Percentiles rank a stretch among this genome's conserved stretches.
These are phyloP conservation scores for Penicillium brasilianum DNA, from an alignment of 2,329 filamentous ascomycete species.

Conservation along the genomic window DNA sequence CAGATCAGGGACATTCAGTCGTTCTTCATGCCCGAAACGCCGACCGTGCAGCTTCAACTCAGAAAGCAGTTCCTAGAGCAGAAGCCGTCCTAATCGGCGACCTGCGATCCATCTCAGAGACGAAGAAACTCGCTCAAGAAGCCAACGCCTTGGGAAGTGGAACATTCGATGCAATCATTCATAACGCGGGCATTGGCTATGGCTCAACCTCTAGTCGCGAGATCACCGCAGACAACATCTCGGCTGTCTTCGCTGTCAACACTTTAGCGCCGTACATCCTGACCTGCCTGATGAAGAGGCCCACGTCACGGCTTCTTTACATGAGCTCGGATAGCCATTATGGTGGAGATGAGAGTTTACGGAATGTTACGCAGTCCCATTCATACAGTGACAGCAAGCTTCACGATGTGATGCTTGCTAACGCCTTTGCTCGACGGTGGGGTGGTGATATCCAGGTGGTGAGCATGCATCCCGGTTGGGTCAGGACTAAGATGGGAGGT, in stretches of 20 bases:
- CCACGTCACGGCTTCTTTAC: conserved; percentile 58
- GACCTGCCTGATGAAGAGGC: conserved; percentile 54
- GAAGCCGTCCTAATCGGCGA: conserved; percentile 60
- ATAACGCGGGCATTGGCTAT: conserved; percentile 61
- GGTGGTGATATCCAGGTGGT: conserved; percentile 54
- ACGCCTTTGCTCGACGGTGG: conserved; percentile 56
- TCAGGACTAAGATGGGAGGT: conserved; percentile 61
- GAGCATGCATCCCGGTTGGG: conserved; percentile 60
- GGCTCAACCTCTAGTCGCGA: conserved; percentile 43
- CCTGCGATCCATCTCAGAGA: conserved; percentile 57
- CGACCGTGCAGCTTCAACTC: conserved; percentile 58
- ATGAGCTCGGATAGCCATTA: conserved; percentile 59
- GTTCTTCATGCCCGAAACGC: conserved; percentile 62
- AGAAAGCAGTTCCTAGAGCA: conserved; percentile 55
- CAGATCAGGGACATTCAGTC: conserved; percentile 59
- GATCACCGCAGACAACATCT: conserved; percentile 53
- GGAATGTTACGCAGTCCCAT: conserved; percentile 42
- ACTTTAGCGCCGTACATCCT: conserved; percentile 63
- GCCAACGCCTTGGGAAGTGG: conserved; percentile 52
- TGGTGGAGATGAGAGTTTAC: conserved; percentile 51
- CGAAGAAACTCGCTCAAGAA: conserved; percentile 57
- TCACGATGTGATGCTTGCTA: conserved; percentile 61
- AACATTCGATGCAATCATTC: conserved; percentile 61
- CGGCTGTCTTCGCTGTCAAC: conserved; percentile 61
- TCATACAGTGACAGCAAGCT: conserved; percentile 63